These are phyloP conservation scores for Spergularia azorica DNA, from an alignment of 179 eudicot genomes.

Conservation along the genomic window DNA sequence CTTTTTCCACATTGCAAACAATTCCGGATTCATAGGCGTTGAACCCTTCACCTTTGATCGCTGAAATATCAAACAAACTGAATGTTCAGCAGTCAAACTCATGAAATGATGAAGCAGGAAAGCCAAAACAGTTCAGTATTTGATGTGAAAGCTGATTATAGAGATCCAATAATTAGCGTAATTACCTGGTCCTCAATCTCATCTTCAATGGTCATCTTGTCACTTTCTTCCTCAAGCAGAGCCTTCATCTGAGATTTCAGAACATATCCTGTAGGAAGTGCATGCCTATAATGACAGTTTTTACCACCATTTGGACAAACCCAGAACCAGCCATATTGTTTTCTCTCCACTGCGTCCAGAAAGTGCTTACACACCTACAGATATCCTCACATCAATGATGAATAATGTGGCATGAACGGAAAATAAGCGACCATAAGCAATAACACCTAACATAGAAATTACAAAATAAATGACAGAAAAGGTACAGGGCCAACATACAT, in stretches of 20 bases:
- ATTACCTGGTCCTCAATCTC: constrained; percentile 91
- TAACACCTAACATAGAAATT: too few relatives aligned
- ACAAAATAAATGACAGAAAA: background rate
- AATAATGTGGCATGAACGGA: background rate
- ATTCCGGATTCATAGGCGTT: constrained; percentile 85
- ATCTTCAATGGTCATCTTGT: constrained; percentile 84
- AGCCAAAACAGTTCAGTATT: background rate
- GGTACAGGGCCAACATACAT: background rate
- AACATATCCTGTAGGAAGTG: constrained; percentile 95
- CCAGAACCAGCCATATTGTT: constrained; percentile 99
- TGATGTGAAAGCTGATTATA: background rate
- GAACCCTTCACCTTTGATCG: constrained; percentile 72
- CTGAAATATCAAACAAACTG: constrained; percentile 38
- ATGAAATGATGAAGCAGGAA: background rate
- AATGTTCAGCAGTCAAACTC: constrained; percentile 17
- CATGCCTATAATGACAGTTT: constrained; percentile 91
- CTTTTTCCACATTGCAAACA: constrained; percentile 37
- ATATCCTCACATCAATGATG: background rate
- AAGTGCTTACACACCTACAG: constrained; percentile 84
- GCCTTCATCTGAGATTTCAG: constrained; percentile 98
- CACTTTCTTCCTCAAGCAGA: constrained; percentile 82
- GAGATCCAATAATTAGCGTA: background rate
- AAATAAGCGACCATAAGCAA: background rate
- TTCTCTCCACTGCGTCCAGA: constrained; percentile 96
- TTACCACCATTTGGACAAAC: constrained; percentile 91